Evolutionary conservation across 2,329 filamentous ascomycete species (phyloP).

Genomic region (Fusarium kyushuense): DNA sequence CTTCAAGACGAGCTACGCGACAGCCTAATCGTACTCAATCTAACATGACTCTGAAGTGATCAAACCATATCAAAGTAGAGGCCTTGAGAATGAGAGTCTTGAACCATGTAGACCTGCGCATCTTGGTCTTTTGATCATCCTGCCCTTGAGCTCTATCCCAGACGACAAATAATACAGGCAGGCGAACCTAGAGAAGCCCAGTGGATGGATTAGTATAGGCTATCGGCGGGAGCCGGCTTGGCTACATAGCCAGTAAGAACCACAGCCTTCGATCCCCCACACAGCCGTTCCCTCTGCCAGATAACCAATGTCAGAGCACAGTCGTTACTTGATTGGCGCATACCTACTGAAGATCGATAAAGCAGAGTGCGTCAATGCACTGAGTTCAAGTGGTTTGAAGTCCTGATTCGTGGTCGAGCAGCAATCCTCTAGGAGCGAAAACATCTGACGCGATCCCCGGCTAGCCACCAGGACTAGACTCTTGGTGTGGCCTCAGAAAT

Average conservation of each 20-base stretch:
- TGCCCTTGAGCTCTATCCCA: not conserved
- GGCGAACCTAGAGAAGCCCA: conserved; percentile 8
- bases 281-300: conserved; percentile 3
- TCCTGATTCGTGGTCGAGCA: conserved; percentile 13
- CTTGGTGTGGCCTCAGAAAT: conserved; percentile 36
- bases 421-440: conserved; percentile 10
- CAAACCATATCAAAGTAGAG: not conserved
- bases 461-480: conserved; percentile 27
- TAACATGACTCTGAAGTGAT: not conserved
- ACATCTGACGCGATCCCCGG: conserved; percentile 7
- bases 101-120: not conserved
- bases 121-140: not conserved
- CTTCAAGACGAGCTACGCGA: not conserved
- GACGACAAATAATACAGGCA: not conserved
- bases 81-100: not conserved
- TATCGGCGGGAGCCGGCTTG: conserved; percentile 39
- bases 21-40: not conserved
- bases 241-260: conserved; percentile 27
- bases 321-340: conserved; percentile 13
- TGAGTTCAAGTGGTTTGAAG: not conserved
- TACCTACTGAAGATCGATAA: conserved; percentile 10
- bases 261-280: conserved; percentile 18
- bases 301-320: conserved; percentile 13
- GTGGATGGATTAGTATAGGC: conserved; percentile 21
- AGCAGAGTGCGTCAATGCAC: conserved; percentile 4